Conservation (phyloP, 257 asterid genomes). For the Ilex aquifolium region DNA sequence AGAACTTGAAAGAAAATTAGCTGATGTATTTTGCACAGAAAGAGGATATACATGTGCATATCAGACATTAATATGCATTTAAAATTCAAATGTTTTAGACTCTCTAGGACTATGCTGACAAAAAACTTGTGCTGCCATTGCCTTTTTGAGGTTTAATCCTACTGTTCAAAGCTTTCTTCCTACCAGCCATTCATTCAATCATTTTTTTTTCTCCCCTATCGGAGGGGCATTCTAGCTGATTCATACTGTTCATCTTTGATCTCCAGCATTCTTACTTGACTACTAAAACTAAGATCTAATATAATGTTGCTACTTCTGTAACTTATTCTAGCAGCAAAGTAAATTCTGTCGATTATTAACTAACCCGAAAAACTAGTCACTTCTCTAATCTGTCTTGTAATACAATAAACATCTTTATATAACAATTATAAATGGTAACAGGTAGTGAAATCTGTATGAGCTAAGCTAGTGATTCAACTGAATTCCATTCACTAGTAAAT, state of each 20-base stretch:
- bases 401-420: no score
- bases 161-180: conserved; percentile 11
- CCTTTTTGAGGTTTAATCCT: conserved; percentile 1
- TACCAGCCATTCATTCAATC: background rate
- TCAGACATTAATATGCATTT: background rate
- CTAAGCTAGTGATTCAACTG: no score
- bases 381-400: no score
- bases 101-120: conserved; percentile 63
- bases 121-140: conserved; percentile 6
- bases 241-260: background rate
- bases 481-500: no score
- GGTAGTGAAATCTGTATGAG: no score
- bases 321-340: no score
- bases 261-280: background rate
- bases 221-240: no score
- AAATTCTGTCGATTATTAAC: no score
- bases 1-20: conserved; percentile 8
- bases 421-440: no score
- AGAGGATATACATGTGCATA: conserved; percentile 65
- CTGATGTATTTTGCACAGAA: conserved; percentile 40
- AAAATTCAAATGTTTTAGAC: conserved; percentile 23
- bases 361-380: no score
- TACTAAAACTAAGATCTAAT: background rate
- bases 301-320: no score
- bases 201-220: no score